Evolutionary conservation across 768 basidiomycete species (phyloP), one percentile per base, ranked within the genome.

Genomic region (Termitomyces sp.): DNA sequence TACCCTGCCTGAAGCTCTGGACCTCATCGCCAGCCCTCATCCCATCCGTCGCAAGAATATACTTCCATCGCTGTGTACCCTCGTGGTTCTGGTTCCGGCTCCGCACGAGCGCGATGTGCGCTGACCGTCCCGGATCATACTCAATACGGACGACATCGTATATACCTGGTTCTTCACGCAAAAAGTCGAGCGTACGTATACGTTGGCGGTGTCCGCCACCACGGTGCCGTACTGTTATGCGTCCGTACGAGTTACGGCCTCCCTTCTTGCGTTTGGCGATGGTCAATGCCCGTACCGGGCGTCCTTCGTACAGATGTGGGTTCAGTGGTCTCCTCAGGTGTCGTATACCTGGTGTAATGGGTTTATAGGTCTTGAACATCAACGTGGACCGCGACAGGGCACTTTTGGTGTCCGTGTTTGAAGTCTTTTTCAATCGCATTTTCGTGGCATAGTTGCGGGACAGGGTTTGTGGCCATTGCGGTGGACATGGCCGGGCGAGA

Each of bases 111-210:
- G 97, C 96, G 66, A 99, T 96, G 70, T 99, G 97, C 7, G 92
- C 93, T 35, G 87, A 90, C 43, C 97, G 82, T 4, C 90, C 90
- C 0, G 97, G 97, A 76, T 98, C 97, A 67, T 96, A 99, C 74
- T 98, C 97, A 62, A 99, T 92, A 46, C 97, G 83, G 4, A 95
- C 82, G 44, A 98, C 94, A 63, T 95, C 91, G 66, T 92, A 90
- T 35, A 87, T 74, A 9, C 96, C 96, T 1, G 83, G 77, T 58
- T 87, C 85, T n/a, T 75, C 73, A 53, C 97, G 82, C 70, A 77
- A 73, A 66, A 96, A 98, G 72, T 99, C 97, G 53, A 99, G 73
- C 38, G 85, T 78, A 31, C 97, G 86, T 59, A 96, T 85, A 34
- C 97, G 85, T 57, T 87, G 85, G 59, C 82, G 84, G 75, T 96